phyloP scores from a whole-genome alignment of 2,329 filamentous ascomycete species.

The Fonsecaea erecta region DNA sequence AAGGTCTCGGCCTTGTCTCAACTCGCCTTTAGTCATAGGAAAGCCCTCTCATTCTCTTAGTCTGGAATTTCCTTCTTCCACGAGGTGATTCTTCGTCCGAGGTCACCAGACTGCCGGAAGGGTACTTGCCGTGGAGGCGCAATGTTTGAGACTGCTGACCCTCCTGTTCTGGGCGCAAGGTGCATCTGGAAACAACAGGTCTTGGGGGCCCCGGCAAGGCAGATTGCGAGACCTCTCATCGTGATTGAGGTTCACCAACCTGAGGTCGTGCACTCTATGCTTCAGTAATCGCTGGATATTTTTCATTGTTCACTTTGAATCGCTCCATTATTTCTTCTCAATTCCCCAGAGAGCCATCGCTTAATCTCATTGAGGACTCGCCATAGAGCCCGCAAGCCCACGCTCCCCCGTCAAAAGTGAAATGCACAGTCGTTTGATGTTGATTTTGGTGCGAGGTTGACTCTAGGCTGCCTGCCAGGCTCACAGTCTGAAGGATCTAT shows the following conservation, averaged over 20 bases:
- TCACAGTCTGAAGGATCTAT: no score
- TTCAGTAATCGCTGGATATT: neutral
- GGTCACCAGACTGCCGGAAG: neutral
- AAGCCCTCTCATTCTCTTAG: neutral
- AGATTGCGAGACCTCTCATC: neutral
- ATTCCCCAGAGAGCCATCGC: neutral
- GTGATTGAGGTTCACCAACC: neutral
- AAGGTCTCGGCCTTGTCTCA: neutral
- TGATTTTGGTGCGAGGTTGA: neutral
- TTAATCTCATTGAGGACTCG: neutral
- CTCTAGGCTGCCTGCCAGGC: neutral
- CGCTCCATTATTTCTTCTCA: neutral
- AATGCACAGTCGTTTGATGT: neutral
- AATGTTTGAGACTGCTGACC: neutral
- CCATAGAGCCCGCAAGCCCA: neutral
- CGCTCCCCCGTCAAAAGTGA: neutral
- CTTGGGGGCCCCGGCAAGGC: neutral
- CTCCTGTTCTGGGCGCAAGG: neutral
- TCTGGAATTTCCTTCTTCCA: slow-evolving; percentile 4
- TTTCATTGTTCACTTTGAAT: neutral
- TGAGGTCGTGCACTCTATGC: neutral
- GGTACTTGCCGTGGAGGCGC: neutral
- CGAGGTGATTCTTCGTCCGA: neutral
- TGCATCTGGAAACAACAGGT: neutral
- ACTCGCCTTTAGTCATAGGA: neutral